Conservation (phyloP, 2,329 filamentous ascomycete species). For the Neocatenulostroma microsporum region DNA sequence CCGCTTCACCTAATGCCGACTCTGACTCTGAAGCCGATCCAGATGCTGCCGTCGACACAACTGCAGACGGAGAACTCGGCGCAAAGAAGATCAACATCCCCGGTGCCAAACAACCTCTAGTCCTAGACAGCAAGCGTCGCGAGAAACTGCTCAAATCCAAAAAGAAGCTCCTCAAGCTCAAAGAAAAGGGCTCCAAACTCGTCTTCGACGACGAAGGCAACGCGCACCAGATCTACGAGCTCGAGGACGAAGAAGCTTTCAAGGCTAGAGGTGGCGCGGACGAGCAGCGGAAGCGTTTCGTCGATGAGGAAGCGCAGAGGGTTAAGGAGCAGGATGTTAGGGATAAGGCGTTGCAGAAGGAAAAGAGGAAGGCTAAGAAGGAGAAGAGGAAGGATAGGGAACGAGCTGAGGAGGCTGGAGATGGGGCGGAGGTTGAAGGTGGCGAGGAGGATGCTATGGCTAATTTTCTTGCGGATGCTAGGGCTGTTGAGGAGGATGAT, state of each 20-base stretch:
- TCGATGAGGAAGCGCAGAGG: constrained; percentile 64
- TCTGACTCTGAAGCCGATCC: constrained; percentile 38
- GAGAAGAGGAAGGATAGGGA: constrained; percentile 65
- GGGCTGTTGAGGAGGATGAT: constrained; percentile 18
- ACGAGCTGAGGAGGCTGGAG: constrained; percentile 41
- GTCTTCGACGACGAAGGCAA: constrained; percentile 90
- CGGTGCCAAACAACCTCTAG: constrained; percentile 59
- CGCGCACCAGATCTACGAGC: constrained; percentile 76
- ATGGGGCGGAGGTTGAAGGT: constrained; percentile 15
- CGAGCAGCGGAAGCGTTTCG: constrained; percentile 66
- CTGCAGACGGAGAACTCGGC: constrained; percentile 31
- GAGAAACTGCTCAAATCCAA: constrained; percentile 94
- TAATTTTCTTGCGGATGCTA: constrained; percentile 35
- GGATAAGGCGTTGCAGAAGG: constrained; percentile 73
- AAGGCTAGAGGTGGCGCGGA: constrained; percentile 64
- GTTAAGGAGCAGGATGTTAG: constrained; percentile 68
- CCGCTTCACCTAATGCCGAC: constrained; percentile 29
- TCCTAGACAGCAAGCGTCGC: constrained; percentile 89
- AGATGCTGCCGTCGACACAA: constrained; percentile 19
- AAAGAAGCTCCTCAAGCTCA: constrained; percentile 85
- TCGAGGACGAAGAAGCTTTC: constrained; percentile 80
- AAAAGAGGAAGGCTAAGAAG: constrained; percentile 69
- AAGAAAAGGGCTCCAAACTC: constrained; percentile 74
- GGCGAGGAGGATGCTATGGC: constrained; percentile 34
- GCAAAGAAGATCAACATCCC: constrained; percentile 58